phyloP scores from a whole-genome alignment of 345 rosid species.

The Citrus maxima region DNA sequence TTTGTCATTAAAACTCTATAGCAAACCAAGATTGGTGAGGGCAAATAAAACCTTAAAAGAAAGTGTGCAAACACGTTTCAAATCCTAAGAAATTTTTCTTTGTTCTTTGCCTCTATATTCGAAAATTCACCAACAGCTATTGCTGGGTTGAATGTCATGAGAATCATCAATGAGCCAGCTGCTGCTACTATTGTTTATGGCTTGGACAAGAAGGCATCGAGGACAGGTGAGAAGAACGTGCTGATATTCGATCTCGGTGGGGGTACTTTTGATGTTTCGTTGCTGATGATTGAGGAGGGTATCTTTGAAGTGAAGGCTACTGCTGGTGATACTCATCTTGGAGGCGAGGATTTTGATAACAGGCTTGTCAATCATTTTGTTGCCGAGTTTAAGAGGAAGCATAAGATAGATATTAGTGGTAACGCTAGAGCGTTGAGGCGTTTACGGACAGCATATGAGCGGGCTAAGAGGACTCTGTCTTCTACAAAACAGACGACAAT shows the following conservation, averaged over 20 bases:
- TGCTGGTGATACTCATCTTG: conserved; percentile 28
- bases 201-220: conserved; percentile 19
- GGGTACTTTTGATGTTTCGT: conserved; percentile 27
- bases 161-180: conserved; percentile 24
- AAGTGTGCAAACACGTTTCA: too few relatives aligned
- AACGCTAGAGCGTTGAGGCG: conserved; percentile 23
- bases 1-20: too few relatives aligned
- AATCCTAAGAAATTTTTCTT: too few relatives aligned
- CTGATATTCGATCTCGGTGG: conserved; percentile 25
- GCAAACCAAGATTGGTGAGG: too few relatives aligned
- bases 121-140: neutral
- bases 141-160: conserved; percentile 18
- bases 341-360: conserved; percentile 25
- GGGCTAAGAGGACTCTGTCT: conserved; percentile 21
- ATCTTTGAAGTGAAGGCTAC: conserved; percentile 31
- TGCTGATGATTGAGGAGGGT: conserved; percentile 24
- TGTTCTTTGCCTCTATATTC: too few relatives aligned
- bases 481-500: conserved; percentile 21
- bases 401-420: conserved; percentile 20
- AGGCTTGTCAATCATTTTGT: conserved; percentile 25
- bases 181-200: conserved; percentile 28
- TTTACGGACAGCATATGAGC: conserved; percentile 18
- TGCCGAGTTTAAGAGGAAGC: conserved; percentile 24
- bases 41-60: too few relatives aligned
- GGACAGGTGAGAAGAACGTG: conserved; percentile 16